These are phyloP conservation scores for Chlorella sp. DNA, from an alignment of 139 green algal species.

Conservation along the genomic window DNA sequence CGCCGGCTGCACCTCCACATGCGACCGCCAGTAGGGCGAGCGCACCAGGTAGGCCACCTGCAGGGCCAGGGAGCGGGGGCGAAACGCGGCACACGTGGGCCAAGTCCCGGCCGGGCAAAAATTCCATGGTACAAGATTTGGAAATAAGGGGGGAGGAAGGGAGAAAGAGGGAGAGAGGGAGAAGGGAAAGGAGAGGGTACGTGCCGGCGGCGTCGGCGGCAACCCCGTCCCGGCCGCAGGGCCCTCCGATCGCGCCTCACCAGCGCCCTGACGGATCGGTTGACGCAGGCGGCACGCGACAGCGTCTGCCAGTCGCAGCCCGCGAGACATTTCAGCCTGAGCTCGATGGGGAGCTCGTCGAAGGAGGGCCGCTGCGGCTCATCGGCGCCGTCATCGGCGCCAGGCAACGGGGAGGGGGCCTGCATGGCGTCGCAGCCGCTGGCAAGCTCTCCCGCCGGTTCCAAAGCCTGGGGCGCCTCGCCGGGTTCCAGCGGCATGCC, in stretches of 20 bases:
- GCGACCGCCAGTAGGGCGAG: slow-evolving; percentile 17
- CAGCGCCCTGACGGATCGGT: background rate
- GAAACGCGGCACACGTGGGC: too few species aligned
- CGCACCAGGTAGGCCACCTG: slow-evolving; percentile 24
- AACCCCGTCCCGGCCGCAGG: too few species aligned
- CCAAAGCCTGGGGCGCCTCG: too few species aligned
- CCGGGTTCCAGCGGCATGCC: too few species aligned
- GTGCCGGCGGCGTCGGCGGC: too few species aligned
- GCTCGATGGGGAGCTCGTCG: slow-evolving; percentile 6
- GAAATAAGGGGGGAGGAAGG: background rate
- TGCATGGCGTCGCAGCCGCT: background rate
- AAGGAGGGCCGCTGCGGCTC: background rate
- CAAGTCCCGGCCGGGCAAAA: too few species aligned
- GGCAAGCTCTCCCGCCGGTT: too few species aligned
- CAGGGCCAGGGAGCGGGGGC: background rate
- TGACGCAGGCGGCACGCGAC: background rate
- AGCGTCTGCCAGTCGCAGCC: slow-evolving; percentile 27
- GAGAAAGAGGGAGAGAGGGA: background rate
- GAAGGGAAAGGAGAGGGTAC: too few species aligned
- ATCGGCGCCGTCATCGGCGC: background rate
- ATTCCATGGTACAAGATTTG: too few species aligned
- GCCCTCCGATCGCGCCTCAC: background rate
- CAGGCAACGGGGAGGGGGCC: too few species aligned
- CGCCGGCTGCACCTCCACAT: slow-evolving; percentile 7
- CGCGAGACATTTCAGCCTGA: background rate